Evolutionary conservation across 208 protist genomes (phyloP), one percentile per base, ranked within the genome.

Genomic region (Trypanosoma congolense): DNA sequence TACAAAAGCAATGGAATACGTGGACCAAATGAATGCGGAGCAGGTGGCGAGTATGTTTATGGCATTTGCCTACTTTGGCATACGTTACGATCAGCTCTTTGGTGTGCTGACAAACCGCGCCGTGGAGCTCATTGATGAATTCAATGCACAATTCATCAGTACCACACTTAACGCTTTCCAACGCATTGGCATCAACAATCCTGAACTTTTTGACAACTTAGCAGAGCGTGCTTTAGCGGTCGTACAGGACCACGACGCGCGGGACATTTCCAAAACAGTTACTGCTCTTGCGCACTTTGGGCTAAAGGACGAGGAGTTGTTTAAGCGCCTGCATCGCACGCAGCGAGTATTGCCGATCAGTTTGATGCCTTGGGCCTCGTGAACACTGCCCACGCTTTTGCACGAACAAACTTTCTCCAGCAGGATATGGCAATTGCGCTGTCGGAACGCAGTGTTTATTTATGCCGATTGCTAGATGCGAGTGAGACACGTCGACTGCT

Each of bases 81-180:
- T 95, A 35, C 85, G 86, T 35, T 95, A 95, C 70, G 89, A 95
- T 57, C 89, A 95, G 65, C 75, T 95, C 40, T 95, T 95, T 59
- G 89, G 89, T 19, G 85, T 95, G 18, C 78, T 95, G n/a, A 95
- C 89, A 18, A 95, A 95, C 46, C 80, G 89, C 25, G 89, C 89
- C 8, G 89, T 95, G 16, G 85, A 95, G 67, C 77, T 95, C 6
- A 95, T 95, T 56, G 89, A 95, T 57, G 83, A 92, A 75, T 95
- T 93, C 63, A 93, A 87, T 64, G 89, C 89, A 29, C 75, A 92
- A 65, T 86, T 81, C 66, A 95, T 95, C 73, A 90, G 84, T 69
- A 86, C 75, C 41, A 95, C 89, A 14, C 80, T 95, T 38, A 61
- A 76, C 46, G 80, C 89, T 30, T 95, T 95, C 60, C 89, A 95